Base-by-base conservation (phyloP, 306 rosid species). In the Fragaria ananassa region DNA sequence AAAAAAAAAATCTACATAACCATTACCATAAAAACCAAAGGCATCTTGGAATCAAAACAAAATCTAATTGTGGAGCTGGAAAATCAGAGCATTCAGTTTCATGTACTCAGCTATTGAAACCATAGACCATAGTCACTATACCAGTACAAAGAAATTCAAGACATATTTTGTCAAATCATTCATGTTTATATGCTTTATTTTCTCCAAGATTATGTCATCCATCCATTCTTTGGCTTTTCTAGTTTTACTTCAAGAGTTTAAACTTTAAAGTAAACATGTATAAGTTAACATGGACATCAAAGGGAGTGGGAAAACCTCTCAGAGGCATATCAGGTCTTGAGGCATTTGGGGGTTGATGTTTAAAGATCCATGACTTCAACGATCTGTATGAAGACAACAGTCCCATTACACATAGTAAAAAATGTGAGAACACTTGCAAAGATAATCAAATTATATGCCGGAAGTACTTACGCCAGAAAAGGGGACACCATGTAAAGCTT, bases 401-500 rank as follows among this genome's bases (percentile, higher is more conserved):
- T 79, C 80, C 74, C 68, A 85, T 79, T 47, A 81, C 46, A 70
- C 70, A 49, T 64, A 12, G 51, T 37, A 3, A 66, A 11, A 60
- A 15, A 74, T 54, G 71, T 72, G 74, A 21, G 47, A 78, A 60
- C 65, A 70, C 23, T 50, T 27, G 11, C 47, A 72, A 66, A 76
- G 80, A 80, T 76, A 47, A 89, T 46, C 72, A 75, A 84, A 70
- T 74, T 63, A 72, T 70, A 70, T 21, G 50, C 14, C 25, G 47
- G 39, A 58, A 81, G 68, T 81, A 53, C 60, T 53, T 53, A 95
- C 97, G 84, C 87, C 44, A 95, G 80, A 83, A 95, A 95, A 78
- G 98, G 98, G 72, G 98, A 81, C 84, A 95, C 98, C 98, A 95
- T 95, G 82, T 95, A 95, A 81, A 95, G 93, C 87, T 95, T 95